Base-by-base conservation (phyloP, 805 yeast genomes). In the Ogataea pignaliae region DNA sequence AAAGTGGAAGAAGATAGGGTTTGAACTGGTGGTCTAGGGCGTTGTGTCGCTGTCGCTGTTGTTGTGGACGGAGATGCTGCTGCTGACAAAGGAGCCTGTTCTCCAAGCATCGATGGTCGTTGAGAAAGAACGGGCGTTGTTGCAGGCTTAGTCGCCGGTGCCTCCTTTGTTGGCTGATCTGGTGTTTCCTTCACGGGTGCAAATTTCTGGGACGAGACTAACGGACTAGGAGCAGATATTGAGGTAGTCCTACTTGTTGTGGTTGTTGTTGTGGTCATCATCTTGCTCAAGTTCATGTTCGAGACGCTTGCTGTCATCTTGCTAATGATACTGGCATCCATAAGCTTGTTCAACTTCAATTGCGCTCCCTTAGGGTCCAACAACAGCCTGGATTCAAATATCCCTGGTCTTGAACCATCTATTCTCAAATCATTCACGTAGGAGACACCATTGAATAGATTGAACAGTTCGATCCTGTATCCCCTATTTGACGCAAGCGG, bases 371-470 rank as follows among this genome's bases (percentile, higher is more conserved):
- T 78, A 2, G 72, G 64, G 49, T 77, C 83, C 41, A 78, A 63
- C 28, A 79, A 59, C 52, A 78, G 56, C 29, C 83, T 73, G 16
- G 76, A 69, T 60, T 79, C 85, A 60, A 79, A 76, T 43, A 79
- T 76, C 1, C 84, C 83, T 0, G 85, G 84, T 42, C 74, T 59
- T 3, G 83, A 76, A 36, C 81, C 83, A 56, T 79, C 84, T 33
- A 79, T 73, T 51, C 74, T 75, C 46, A 79, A 55, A 8, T 55
- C 55, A 49, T 76, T 76, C 18, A 66, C 65, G 46, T 71, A 72
- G 44, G 67, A 70, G 34, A 75, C 72, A 9, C 82, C 83, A 54
- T 78, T 78, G 51, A 76, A 66, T 40, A 79, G 58, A 57, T 79
- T 78, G 61, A 79, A 79, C 12, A 79, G 55, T 37, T 79, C 83